A percentile compares a stretch with the other conserved stretches of the same genome.
phyloP scores from a whole-genome alignment of 2,329 filamentous ascomycete species.

The Neospermospora avenae region DNA sequence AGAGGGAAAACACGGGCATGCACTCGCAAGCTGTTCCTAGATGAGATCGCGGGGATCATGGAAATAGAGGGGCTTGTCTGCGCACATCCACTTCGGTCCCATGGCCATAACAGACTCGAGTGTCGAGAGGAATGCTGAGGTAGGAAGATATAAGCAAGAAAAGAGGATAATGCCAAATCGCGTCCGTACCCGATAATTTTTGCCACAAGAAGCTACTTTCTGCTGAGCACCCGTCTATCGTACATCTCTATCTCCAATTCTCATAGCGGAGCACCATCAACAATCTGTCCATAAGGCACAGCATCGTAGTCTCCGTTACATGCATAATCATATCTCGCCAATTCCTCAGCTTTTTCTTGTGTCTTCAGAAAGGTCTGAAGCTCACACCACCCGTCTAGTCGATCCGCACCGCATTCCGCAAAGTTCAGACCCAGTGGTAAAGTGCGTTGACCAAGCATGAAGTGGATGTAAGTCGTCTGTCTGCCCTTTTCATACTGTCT shows the following conservation, averaged over 20 bases:
- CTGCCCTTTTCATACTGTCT: constrained; percentile 46
- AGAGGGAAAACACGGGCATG: background rate
- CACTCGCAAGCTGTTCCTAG: background rate
- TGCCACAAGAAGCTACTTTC: background rate
- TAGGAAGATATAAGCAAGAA: background rate
- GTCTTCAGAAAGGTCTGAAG: constrained; percentile 62
- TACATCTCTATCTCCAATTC: background rate
- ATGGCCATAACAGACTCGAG: background rate
- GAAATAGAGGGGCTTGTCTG: background rate
- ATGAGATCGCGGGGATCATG: background rate
- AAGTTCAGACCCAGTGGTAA: constrained; percentile 66
- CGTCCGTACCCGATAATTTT: background rate
- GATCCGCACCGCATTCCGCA: constrained; percentile 55
- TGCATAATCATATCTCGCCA: constrained; percentile 60
- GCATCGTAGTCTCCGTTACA: constrained; percentile 60
- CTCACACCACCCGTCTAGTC: constrained; percentile 77
- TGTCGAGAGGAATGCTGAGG: no score
- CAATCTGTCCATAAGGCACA: constrained; percentile 47
- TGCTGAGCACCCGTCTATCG: background rate
- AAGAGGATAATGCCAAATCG: background rate
- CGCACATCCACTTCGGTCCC: background rate
- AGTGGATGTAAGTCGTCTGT: constrained; percentile 68
- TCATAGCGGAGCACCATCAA: constrained; percentile 41
- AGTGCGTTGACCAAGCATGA: constrained; percentile 71
- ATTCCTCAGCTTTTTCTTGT: constrained; percentile 54